Percentiles rank a stretch among this genome's conserved stretches.
These are phyloP conservation scores for Clonostachys solani DNA, from an alignment of 2,329 filamentous ascomycete species.

Conservation along the genomic window DNA sequence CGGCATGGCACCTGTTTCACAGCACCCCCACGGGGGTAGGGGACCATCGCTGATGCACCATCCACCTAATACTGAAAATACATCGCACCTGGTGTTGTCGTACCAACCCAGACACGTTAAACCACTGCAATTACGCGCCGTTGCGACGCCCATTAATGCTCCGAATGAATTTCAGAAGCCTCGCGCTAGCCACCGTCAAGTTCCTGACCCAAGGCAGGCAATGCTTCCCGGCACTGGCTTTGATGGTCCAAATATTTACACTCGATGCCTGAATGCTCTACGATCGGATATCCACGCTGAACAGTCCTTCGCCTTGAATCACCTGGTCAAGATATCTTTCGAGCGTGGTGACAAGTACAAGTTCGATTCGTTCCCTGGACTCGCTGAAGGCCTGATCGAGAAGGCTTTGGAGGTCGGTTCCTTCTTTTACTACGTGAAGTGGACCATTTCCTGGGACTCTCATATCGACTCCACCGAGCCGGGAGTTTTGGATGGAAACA, in stretches of 20 bases:
- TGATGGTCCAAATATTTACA: constrained; percentile 85
- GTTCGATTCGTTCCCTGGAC: constrained; percentile 84
- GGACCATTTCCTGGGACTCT: constrained; percentile 67
- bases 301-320: constrained; percentile 88
- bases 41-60: constrained; percentile 43
- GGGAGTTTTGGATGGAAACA: constrained; percentile 34
- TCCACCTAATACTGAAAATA: constrained; percentile 50
- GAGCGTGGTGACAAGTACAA: constrained; percentile 94
- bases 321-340: constrained; percentile 91
- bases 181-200: constrained; percentile 34
- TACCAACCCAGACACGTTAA: constrained; percentile 65
- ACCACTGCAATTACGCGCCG: constrained; percentile 65
- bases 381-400: constrained; percentile 83
- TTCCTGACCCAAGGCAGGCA: constrained; percentile 32
- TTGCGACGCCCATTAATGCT: constrained; percentile 72
- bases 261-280: constrained; percentile 78
- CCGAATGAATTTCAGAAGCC: constrained; percentile 54
- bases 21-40: constrained; percentile 20
- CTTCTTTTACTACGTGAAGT: constrained; percentile 78
- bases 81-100: constrained; percentile 57
- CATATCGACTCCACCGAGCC: constrained; percentile 49
- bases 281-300: constrained; percentile 76
- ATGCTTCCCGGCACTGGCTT: constrained; percentile 60
- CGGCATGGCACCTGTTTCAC: constrained; percentile 2
- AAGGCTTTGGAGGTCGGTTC: constrained; percentile 76